Percentiles rank a stretch among this genome's conserved stretches.
Evolutionary conservation across 768 basidiomycete genomes (phyloP).

Genomic region (Kwoniella mangroviensis): DNA sequence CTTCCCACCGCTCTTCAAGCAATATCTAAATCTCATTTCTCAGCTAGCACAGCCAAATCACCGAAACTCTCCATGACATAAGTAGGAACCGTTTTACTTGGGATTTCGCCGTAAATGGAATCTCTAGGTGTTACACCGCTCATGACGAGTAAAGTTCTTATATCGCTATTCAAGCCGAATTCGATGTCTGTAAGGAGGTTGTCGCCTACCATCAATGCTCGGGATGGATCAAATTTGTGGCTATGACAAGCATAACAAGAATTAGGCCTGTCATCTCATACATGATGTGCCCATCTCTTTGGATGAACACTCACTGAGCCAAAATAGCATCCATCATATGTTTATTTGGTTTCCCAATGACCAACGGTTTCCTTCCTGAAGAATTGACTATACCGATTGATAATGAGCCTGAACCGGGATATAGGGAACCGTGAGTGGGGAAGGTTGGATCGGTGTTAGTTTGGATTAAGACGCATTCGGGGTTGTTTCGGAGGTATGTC

Average conservation of each 20-base stretch:
- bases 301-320: slow-evolving; percentile 63
- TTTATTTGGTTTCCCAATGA: slow-evolving; percentile 86
- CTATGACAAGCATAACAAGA: slow-evolving; percentile 59
- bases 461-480: slow-evolving; percentile 78
- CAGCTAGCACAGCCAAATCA: slow-evolving; percentile 64
- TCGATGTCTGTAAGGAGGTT: slow-evolving; percentile 93
- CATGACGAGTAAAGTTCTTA: slow-evolving; percentile 85
- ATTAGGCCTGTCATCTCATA: background rate
- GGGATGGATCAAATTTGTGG: slow-evolving; percentile 79
- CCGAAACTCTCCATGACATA: slow-evolving; percentile 81
- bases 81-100: slow-evolving; percentile 76
- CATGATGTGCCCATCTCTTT: no score
- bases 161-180: slow-evolving; percentile 84
- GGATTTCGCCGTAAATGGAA: slow-evolving; percentile 72
- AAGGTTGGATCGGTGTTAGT: slow-evolving; percentile 94
- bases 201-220: slow-evolving; percentile 95
- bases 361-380: slow-evolving; percentile 66
- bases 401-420: slow-evolving; percentile 77
- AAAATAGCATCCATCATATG: slow-evolving; percentile 94
- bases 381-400: slow-evolving; percentile 80
- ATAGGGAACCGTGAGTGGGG: slow-evolving; percentile 70
- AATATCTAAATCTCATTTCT: slow-evolving; percentile 13
- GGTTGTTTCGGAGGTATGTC: slow-evolving; percentile 81
- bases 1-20: background rate
- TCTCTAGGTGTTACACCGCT: slow-evolving; percentile 69